Base-by-base conservation (phyloP, 1,284 basidiomycete species). In the Ustilago vetiveriae region DNA sequence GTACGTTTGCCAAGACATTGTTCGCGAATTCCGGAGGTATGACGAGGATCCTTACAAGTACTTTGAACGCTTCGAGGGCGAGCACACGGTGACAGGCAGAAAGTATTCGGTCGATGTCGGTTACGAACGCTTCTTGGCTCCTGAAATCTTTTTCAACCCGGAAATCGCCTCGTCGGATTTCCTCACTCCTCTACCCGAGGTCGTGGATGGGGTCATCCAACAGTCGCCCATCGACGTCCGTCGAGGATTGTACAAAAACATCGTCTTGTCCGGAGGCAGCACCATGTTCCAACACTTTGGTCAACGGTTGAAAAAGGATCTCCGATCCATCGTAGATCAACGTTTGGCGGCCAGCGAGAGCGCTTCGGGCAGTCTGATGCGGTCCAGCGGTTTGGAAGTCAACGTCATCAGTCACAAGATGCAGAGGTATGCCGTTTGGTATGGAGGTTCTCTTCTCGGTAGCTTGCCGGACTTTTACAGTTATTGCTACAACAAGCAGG, bases 81-180 rank as follows among this genome's bases (percentile, higher is more conserved):
- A 97, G 82, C 89, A 97, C 83, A 90, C 88, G 41, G 94, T 96
- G 29, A 98, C 94, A 0, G 90, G 93, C 24, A 81, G 94, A 90
- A 90, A 91, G 88, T 96, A 95, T 83, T 82, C 86, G 47, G 86
- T 98, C 42, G 95, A 99, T 79, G 89, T 99, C 59, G 96, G 96
- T 19, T 98, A 98, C 84, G 96, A 98, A 84, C 92, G 96, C 32
- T 99, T 99, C 88, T 88, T 99, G 35, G 95, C 95, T 0, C 94
- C 96, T 5, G 96, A 98, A 83, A 96, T 98, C 82, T 98, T 98
- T 86, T 98, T 98, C 88, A 98, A 98, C 84, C 96, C 96, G 11
- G 96, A 98, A 83, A 97, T 99, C 76, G 92, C 91, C 83, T 95
- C 92, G 0, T 96, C 93, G 41, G 96, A 99, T 84, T 99, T 98